Base-by-base conservation (phyloP, 139 green algal species). In the Chlorella sorokiniana region DNA sequence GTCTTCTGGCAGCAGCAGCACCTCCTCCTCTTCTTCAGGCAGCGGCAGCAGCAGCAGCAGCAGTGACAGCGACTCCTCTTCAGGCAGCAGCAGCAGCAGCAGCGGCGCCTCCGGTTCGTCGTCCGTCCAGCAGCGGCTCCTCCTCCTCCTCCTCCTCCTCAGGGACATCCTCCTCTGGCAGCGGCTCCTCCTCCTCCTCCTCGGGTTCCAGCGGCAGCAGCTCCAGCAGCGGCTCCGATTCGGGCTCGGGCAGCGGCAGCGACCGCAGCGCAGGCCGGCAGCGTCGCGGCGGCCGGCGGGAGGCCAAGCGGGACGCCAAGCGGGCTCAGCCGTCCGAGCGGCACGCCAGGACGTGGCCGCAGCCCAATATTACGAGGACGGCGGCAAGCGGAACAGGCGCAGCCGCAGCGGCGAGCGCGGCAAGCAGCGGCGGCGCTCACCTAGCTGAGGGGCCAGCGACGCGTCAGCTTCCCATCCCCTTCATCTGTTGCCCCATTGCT, bases 1-100 rank as follows among this genome's bases (percentile, higher is more conserved):
- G 4, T 79, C 69, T 25, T 78, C 75, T 29, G 86, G 78, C 76
- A 14, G 31, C 73, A 84, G 62, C 62, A 52, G 61, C 40, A 75
- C 68, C 62, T 61, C 31, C 1, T 4, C n/a, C 41, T 22, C 63
- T n/a, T n/a, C n/a, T n/a, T n/a, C n/a, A n/a, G 31, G 31, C 31
- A 27, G n/a, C 63, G 42, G 63, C 63, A 69, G 63, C 63, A 69
- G 67, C 56, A 81, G 70, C 63, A 84, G 63, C 54, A 27, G 52
- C 33, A 78, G 72, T 56, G 72, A 38, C 4, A 79, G 80, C 75
- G 69, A 64, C 42, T 69, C 67, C 74, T 84, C 79, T 3, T 64
- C 70, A 87, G 72, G 41, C 5, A 68, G 79, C 61, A 83, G 38
- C 67, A 35, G 29, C 35, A 62, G 69, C 42, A 33, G 44, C 29